These are phyloP conservation scores for Macrocystidia cucumis DNA, from an alignment of 1,284 basidiomycete species.

Conservation along the genomic window DNA sequence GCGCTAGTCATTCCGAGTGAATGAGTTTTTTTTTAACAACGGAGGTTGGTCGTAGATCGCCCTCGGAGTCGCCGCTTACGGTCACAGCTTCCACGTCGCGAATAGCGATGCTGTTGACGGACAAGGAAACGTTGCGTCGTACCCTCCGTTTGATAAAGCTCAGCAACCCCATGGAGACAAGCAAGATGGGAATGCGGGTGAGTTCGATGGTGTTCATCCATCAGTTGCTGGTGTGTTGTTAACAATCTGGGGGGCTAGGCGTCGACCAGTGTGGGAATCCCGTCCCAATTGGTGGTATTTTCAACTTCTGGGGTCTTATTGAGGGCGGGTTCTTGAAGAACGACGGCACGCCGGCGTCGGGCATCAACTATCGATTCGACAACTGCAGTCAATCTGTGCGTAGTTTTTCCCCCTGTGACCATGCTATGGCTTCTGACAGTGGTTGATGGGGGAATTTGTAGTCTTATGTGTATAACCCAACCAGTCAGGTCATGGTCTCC, in stretches of 20 bases:
- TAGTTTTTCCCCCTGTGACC: neutral
- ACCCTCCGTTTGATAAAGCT: slow-evolving; percentile 43
- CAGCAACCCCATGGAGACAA: slow-evolving; percentile 46
- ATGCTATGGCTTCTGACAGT: neutral
- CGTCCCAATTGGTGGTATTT: slow-evolving; percentile 34
- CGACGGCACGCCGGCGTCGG: slow-evolving; percentile 41
- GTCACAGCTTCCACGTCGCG: slow-evolving; percentile 51
- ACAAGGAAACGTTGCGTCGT: slow-evolving; percentile 30
- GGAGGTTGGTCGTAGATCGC: too few species aligned
- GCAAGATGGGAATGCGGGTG: too few species aligned
- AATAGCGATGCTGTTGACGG: slow-evolving; percentile 28
- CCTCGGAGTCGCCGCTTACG: slow-evolving; percentile 77
- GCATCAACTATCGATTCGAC: slow-evolving; percentile 48
- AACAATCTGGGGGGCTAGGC: slow-evolving; percentile 22
- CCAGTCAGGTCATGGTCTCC: slow-evolving; percentile 50
- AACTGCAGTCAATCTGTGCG: slow-evolving; percentile 64
- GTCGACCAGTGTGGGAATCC: slow-evolving; percentile 47
- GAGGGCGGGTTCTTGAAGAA: slow-evolving; percentile 41
- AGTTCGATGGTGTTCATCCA: too few species aligned
- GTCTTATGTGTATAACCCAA: slow-evolving; percentile 61
- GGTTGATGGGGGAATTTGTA: slow-evolving; percentile 19
- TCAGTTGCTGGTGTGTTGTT: too few species aligned
- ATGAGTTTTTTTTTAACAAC: too few species aligned
- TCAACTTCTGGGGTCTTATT: slow-evolving; percentile 60
- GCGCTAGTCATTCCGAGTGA: too few species aligned